Evolutionary conservation across 257 asterid species (phyloP), one percentile per base, ranked within the genome.

Genomic region (Fraxinus anomala): DNA sequence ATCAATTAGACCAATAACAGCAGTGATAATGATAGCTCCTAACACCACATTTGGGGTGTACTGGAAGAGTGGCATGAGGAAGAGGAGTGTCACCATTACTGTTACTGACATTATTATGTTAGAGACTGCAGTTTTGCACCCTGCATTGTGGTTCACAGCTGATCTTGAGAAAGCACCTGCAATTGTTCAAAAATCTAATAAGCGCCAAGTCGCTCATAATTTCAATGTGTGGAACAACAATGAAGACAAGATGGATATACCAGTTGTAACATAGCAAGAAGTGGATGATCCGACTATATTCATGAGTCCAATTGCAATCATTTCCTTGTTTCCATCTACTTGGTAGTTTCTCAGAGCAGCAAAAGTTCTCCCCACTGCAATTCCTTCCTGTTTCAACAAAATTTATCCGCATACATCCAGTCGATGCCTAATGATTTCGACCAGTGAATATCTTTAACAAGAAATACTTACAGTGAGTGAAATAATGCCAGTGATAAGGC

Each of bases 131-230:
- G 92, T 89, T 84, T 91, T 94, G 85, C 96, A 89, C 6, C 97
- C 98, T 1, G 98, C 98, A 69, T 94, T 92, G 87, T 94, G 92
- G 76, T 94, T 94, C 88, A 94, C 98, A 0, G 98, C 98, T 19
- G 98, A 94, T 44, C 98, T 86, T 9, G 98, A 94, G 75, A 94
- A 92, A 44, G 98, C 86, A 76, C 97, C 97, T 91, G 91, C 8
- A 42, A 33, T 5, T 26, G 23, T 9, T 40, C 51, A 39, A 10
- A 1, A 10, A 40, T 9, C 14, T 9, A 9, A 42, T 42, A 42
- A 11, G 49, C 4, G 0, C 49, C 49, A 2, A 10, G 16, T 42
- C 0, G 16, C 13, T 12, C 16, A 42, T 11, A 42, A 42, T 42
- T 42, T 10, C 17, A 4, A 40, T 10, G 11, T 40, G 13, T 40